Evolutionary conservation across 768 basidiomycete genomes (phyloP), one percentile per base, ranked within the genome.

Genomic region (Boletus rubropictus): DNA sequence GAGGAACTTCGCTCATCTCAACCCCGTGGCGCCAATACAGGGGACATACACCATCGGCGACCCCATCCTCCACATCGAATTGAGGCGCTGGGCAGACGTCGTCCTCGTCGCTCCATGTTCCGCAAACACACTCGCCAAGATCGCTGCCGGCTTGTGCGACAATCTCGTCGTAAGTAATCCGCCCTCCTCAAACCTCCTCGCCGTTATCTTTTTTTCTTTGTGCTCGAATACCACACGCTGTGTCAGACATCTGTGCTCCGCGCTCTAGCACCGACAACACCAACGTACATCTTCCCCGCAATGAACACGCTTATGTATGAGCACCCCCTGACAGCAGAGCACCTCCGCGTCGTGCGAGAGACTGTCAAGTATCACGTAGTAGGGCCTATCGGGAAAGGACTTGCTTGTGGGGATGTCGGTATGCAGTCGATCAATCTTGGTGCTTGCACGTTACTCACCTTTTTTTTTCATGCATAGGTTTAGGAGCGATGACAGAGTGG

Each of bases 221-320:
- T 39, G 20, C 18, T 20, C 14, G 39, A 27, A 14, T 10, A 17
- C 20, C 24, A 3, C 5, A 10, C 28, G 11, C 5, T 41, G 17
- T 17, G 20, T 27, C 52, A 86, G 84, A 85, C 82, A 10, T 86
- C 91, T 12, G 75, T 96, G 4, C 77, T 96, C 50, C 82, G 91
- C 18, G 94, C 91, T 0, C 71, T 95, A 0, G 74, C 87, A 3
- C 89, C 93, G 0, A 74, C 78, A 6, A 96, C 90, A 0, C 87
- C 88, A 7, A 92, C 90, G 7, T 91, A 86, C 59, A 67, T 97
- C 31, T 98, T 94, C 61, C 95, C 95, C 2, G 96, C 95, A 0
- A 99, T 98, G 95, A 99, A 99, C 65, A 98, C 96, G 3, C 73
- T 90, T 54, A 99, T 99, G 95, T 98, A 89, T 61, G 81, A 88